Base-by-base conservation (phyloP, 495 filamentous ascomycete species). In the Penicillium manginii region DNA sequence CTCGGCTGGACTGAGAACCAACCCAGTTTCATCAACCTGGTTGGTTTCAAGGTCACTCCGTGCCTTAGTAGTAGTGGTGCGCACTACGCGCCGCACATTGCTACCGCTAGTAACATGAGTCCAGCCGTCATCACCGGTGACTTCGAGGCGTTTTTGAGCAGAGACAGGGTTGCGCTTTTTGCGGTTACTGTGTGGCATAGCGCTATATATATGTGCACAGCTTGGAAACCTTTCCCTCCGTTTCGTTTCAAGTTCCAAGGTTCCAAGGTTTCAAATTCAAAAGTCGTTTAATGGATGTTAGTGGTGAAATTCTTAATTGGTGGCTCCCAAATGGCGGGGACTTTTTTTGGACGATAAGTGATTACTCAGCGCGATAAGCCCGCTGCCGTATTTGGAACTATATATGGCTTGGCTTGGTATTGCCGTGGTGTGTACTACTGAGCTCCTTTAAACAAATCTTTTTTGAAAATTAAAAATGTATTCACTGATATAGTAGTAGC, bases 101-200 rank as follows among this genome's bases (percentile, higher is more conserved):
- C 62, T 60, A 14, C 65, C 65, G 23, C 66, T 75, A 43, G 76
- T 70, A 60, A 86, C 75, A 66, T 85, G 83, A 31, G 82, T 83
- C 83, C 83, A 86, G 72, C 83, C 83, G 33, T 80, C 70, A 29
- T 72, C 58, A 65, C 78, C 80, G 45, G 74, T 78, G 52, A 84
- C 60, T 70, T 79, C 57, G 50, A 73, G 67, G 31, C 76, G 72
- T 63, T 85, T 84, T 50, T 73, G 67, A n/a, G 55, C 55, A 29
- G 57, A 60, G 26, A 45, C 49, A 26, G 59, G 61, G 52, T 60
- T 48, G 21, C 59, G 67, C 46, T 76, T 78, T 57, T 74, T 75
- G 37, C 77, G 78, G n/a, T 73, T 72, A 26, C 67, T 78, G 63
- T 81, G 77, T 52, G 81, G 76, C 81, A 84, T 84, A 19, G 15